Conservation (phyloP, 2,329 filamentous ascomycete genomes). For the Diaporthe vexans region DNA sequence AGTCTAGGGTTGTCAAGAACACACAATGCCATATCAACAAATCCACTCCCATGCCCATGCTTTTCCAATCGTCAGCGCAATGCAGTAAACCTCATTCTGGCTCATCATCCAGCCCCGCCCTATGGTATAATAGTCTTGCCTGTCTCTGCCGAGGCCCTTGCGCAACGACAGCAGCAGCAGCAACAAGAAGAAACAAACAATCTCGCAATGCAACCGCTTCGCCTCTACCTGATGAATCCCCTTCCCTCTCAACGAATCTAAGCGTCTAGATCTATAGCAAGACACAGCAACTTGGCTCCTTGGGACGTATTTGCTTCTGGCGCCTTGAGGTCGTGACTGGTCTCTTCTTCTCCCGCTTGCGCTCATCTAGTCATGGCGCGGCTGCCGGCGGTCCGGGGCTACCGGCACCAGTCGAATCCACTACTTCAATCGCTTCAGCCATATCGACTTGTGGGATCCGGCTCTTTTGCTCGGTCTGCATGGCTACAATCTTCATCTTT, state of each 20-base stretch:
- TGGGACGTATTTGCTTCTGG: not conserved
- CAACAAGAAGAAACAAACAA: slow-evolving; percentile 2
- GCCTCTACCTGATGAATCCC: not conserved
- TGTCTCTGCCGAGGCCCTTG: slow-evolving; percentile 16
- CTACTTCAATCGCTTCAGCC: slow-evolving; percentile 15
- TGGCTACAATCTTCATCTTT: slow-evolving; percentile 68
- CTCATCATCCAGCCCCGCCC: slow-evolving; percentile 4
- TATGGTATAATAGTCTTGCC: slow-evolving; percentile 3
- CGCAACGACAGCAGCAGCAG: not conserved
- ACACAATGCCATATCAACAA: slow-evolving; percentile 23
- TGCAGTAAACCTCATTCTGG: slow-evolving; percentile 18
- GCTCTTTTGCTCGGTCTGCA: slow-evolving; percentile 44
- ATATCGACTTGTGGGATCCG: slow-evolving; percentile 17
- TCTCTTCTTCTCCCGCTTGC: not conserved
- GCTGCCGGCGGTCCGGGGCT: not conserved
- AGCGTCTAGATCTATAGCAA: slow-evolving; percentile 26
- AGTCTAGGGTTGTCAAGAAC: slow-evolving; percentile 31
- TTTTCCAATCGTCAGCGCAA: slow-evolving; percentile 22
- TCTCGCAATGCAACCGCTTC: slow-evolving; percentile 14
- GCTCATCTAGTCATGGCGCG: slow-evolving; percentile 19
- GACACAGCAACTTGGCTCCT: slow-evolving; percentile 9
- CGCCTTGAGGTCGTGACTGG: no score
- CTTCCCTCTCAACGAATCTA: not conserved
- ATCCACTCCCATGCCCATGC: slow-evolving; percentile 28
- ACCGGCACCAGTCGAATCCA: not conserved